Evolutionary conservation across 768 basidiomycete genomes (phyloP).

Genomic region (Brasilioporus rufonigricans): DNA sequence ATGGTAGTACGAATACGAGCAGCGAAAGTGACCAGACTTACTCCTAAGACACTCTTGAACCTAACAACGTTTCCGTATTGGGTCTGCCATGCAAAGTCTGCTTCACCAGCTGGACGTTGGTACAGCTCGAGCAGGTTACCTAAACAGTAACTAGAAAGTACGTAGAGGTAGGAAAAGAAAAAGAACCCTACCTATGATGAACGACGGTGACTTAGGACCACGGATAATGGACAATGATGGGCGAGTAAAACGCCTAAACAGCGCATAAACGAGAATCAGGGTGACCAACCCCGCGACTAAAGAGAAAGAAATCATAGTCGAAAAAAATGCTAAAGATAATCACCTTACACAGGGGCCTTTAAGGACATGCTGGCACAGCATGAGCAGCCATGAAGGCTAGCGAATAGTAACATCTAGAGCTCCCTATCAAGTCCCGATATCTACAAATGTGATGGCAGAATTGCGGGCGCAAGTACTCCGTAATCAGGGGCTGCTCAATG

Average conservation of each 20-base stretch:
- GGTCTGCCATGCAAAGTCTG: not conserved
- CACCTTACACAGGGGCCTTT: not conserved
- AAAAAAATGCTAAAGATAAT: not conserved
- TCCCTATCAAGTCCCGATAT: not conserved
- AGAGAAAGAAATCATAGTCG: not conserved
- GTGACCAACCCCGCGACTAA: not conserved
- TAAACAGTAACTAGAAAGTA: not conserved
- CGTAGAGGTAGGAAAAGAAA: not conserved
- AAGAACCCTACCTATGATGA: not conserved
- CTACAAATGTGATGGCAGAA: not conserved
- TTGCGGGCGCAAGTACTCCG: not conserved
- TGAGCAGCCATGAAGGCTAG: not conserved
- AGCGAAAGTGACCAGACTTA: not conserved
- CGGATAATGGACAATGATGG: not conserved
- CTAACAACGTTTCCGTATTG: not conserved
- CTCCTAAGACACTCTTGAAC: not conserved
- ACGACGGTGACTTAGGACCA: not conserved
- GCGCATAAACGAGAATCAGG: not conserved
- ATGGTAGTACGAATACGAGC: no score
- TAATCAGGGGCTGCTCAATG: not conserved
- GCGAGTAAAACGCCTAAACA: not conserved
- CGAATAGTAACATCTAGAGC: not conserved
- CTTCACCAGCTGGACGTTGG: not conserved
- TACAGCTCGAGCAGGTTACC: not conserved
- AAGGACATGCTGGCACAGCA: not conserved